Conservation (phyloP, 305 asterid genomes). For the Solanum hybrid region DNA sequence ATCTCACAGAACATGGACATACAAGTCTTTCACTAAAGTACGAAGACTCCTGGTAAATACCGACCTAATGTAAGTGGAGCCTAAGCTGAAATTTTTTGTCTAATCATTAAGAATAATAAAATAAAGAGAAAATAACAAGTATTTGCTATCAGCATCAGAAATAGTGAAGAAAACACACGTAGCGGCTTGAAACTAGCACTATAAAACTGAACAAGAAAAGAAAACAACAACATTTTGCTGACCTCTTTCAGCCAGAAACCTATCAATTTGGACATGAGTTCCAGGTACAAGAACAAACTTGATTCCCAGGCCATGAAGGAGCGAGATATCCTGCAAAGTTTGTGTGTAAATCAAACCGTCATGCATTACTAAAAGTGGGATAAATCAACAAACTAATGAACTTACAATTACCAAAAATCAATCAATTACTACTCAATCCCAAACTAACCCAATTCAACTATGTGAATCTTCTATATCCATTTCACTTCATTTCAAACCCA, state of each 20-base stretch:
- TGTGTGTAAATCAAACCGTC: neutral
- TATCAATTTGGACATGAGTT: conserved; percentile 82
- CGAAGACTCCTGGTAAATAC: neutral
- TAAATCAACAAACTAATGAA: neutral
- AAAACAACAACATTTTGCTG: neutral
- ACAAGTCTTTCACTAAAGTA: neutral
- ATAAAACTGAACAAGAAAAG: neutral
- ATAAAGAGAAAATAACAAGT: neutral
- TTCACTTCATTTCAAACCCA: neutral
- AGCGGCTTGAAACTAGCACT: neutral
- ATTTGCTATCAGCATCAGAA: neutral
- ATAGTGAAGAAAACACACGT: neutral
- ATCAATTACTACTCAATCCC: neutral
- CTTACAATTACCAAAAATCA: neutral
- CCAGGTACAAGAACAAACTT: conserved; percentile 96
- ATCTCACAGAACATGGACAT: neutral
- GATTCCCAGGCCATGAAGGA: conserved; percentile 87
- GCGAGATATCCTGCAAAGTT: conserved; percentile 63
- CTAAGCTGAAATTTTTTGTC: neutral
- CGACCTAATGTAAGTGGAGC: neutral
- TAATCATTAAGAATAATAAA: neutral
- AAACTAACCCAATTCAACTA: neutral
- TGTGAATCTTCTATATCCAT: neutral
- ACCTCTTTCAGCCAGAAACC: conserved; percentile 72
- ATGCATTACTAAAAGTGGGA: neutral